Conservation (phyloP, 306 rosid species). For the Pterocarpus macrocarpus region DNA sequence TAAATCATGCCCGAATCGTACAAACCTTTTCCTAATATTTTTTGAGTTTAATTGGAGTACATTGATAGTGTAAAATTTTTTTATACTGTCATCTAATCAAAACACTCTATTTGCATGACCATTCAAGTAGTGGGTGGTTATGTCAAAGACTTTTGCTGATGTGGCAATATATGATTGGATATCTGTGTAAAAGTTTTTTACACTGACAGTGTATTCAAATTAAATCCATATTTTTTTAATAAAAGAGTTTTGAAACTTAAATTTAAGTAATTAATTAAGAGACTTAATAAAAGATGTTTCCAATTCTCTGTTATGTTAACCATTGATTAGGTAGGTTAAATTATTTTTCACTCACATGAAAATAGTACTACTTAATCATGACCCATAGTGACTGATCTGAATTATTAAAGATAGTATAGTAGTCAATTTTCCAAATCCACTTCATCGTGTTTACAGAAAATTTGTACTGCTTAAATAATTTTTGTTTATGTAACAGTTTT, state of each 20-base stretch:
- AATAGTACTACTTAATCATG: conserved; percentile 43
- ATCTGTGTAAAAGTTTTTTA: too few species aligned
- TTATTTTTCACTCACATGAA: conserved; percentile 44
- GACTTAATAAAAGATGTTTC: not conserved
- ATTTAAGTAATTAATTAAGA: conserved; percentile 30
- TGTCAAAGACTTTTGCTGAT: too few species aligned
- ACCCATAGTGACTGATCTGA: conserved; percentile 24
- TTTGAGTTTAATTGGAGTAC: too few species aligned
- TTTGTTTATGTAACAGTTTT: not conserved
- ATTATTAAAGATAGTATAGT: not conserved
- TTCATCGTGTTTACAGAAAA: conserved; percentile 9
- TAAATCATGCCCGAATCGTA: not conserved
- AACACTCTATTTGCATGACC: too few species aligned
- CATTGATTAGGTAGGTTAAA: conserved; percentile 24
- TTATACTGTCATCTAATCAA: too few species aligned
- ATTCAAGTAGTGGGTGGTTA: too few species aligned
- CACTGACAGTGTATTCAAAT: too few species aligned
- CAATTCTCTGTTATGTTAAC: conserved; percentile 22
- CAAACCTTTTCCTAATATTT: not conserved
- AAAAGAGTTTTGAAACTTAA: not conserved
- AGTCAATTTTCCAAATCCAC: conserved; percentile 6
- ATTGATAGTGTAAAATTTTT: too few species aligned
- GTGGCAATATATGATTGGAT: too few species aligned
- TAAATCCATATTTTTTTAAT: too few species aligned
- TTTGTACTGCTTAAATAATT: not conserved